phyloP scores from a whole-genome alignment of 129 eudicot species.

The Flaveria linearis region DNA sequence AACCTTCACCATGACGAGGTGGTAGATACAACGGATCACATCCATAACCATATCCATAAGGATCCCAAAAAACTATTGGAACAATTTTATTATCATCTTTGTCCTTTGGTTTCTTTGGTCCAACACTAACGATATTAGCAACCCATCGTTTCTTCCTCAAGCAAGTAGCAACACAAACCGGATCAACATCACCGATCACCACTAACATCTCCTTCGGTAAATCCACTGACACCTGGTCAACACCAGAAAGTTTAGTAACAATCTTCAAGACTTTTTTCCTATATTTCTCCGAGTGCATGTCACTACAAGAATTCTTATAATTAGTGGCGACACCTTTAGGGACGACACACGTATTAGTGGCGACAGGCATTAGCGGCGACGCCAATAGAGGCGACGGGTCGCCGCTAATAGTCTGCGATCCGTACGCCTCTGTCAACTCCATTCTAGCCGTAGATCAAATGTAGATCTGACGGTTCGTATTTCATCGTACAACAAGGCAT shows the following conservation, averaged over 20 bases:
- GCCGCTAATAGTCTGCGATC: too few relatives aligned
- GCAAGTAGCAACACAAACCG: slow-evolving; percentile 31
- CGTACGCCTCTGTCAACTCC: too few relatives aligned
- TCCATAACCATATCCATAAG: slow-evolving; percentile 11
- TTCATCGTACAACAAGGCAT: too few relatives aligned
- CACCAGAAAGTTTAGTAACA: slow-evolving; percentile 24
- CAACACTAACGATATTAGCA: slow-evolving; percentile 31
- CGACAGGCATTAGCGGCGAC: too few relatives aligned
- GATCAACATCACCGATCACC: slow-evolving; percentile 40
- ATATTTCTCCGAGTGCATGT: not conserved
- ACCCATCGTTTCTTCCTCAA: slow-evolving; percentile 31
- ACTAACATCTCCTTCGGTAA: slow-evolving; percentile 28
- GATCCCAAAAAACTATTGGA: slow-evolving; percentile 6
- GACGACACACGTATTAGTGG: too few relatives aligned
- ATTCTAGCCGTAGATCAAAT: too few relatives aligned
- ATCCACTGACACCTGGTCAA: slow-evolving; percentile 30
- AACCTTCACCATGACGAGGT: not conserved
- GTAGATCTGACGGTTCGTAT: too few relatives aligned
- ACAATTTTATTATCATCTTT: not conserved
- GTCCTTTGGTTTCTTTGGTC: slow-evolving; percentile 21
- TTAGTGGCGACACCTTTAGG: too few relatives aligned
- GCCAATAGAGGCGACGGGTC: too few relatives aligned
- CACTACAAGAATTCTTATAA: too few relatives aligned
- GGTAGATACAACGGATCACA: not conserved
- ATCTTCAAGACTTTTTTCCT: slow-evolving; percentile 33